A percentile compares a stretch with the other conserved stretches of the same genome.
Conservation (phyloP, 2,329 filamentous ascomycete genomes). For the Fusarium oxysporum region DNA sequence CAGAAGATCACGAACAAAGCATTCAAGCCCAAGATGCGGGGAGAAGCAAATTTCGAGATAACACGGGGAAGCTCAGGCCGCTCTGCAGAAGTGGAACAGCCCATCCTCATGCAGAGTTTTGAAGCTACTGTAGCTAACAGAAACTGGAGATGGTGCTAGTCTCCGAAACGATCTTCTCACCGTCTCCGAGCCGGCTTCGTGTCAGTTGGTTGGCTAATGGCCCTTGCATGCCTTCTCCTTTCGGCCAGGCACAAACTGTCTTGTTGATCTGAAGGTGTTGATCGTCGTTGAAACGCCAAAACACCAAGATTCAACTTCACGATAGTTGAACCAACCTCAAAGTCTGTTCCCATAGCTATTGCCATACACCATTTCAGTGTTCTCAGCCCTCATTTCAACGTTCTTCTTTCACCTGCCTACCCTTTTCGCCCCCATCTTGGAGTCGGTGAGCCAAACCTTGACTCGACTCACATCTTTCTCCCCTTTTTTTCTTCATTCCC, state of each 20-base stretch:
- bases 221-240: conserved; percentile 37
- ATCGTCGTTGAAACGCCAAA: conserved; percentile 15
- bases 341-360: background rate
- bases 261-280: conserved; percentile 2
- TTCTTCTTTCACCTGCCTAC: background rate
- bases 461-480: conserved; percentile 17
- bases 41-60: conserved; percentile 12
- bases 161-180: conserved; percentile 29
- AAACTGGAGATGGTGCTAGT: conserved; percentile 31
- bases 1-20: conserved; percentile 20
- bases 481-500: conserved; percentile 10
- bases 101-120: conserved; percentile 38
- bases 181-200: conserved; percentile 15
- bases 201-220: conserved; percentile 37
- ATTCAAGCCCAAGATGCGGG: conserved; percentile 35
- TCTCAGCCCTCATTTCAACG: background rate
- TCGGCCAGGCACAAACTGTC: conserved; percentile 18
- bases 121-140: conserved; percentile 19
- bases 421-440: background rate
- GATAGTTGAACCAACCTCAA: conserved; percentile 5
- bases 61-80: conserved; percentile 33
- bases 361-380: background rate
- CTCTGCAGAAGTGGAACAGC: conserved; percentile 25
- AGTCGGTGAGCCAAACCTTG: conserved; percentile 23
- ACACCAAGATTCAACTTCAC: conserved; percentile 28